A percentile compares a stretch with the other conserved stretches of the same genome.
These are phyloP conservation scores for Neonectria magnoliae DNA, from an alignment of 2,329 filamentous ascomycete genomes.

Conservation along the genomic window DNA sequence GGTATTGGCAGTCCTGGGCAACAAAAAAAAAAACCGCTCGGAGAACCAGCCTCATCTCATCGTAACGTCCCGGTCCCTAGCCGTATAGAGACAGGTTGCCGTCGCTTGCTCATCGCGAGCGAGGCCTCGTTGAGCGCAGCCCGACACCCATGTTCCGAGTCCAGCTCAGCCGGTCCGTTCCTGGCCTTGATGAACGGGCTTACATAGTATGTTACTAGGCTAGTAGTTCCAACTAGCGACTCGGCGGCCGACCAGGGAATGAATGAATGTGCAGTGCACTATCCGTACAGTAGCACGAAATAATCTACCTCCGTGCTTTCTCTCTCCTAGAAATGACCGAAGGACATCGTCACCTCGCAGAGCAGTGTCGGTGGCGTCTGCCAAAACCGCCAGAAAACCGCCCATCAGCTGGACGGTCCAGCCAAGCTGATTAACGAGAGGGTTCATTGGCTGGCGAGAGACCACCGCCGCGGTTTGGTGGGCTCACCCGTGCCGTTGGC, in stretches of 20 bases:
- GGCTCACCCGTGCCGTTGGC: conserved; percentile 1
- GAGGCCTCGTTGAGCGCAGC: neutral
- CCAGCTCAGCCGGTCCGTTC: neutral
- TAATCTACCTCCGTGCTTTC: neutral
- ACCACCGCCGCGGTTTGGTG: conserved; percentile 11
- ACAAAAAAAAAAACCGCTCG: neutral
- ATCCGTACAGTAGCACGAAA: neutral
- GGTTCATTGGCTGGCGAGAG: neutral
- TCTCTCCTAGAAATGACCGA: neutral
- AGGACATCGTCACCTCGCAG: neutral
- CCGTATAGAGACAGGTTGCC: conserved; percentile 6
- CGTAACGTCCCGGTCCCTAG: neutral
- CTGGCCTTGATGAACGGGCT: neutral
- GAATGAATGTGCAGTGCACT: neutral
- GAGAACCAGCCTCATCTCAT: conserved; percentile 12
- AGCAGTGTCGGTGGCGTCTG: conserved; percentile 14
- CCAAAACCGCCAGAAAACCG: neutral
- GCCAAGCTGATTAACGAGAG: neutral
- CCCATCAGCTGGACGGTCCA: conserved; percentile 6
- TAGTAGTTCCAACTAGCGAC: neutral
- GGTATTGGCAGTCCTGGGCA: neutral
- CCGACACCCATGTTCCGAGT: conserved; percentile 7
- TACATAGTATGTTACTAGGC: neutral
- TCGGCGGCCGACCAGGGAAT: neutral
- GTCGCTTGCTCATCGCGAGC: conserved; percentile 4